Base-by-base conservation (phyloP, 148 eudicot genomes). In the Salicornia ramosissima region DNA sequence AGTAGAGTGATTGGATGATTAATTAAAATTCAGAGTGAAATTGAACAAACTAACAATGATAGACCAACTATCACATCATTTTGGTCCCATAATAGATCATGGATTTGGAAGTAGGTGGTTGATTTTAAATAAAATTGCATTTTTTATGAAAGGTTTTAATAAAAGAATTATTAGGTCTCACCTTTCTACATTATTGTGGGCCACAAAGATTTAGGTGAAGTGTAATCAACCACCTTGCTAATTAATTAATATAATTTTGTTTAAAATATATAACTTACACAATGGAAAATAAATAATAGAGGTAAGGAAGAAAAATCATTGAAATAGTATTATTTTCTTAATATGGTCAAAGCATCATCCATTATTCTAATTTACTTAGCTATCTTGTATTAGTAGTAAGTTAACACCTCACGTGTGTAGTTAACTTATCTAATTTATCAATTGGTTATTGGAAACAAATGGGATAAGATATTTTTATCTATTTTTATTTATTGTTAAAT, bases 131-230 rank as follows among this genome's bases (percentile, higher is more conserved):
- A 69, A 51, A 67, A 36, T 8, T 62, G 31, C 28, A 64, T 51
- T 10, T 40, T 21, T 51, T 12, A 59, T 46, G 26, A 19, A 65
- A 75, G 11, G 28, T 22, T 68, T 49, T 7, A 31, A 30, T 42
- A 55, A 5, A 47, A 25, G 76, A 73, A 62, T n/a, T 67, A 55
- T 55, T 7, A 33, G 53, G 69, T 55, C 57, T 30, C 29, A 77
- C 76, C 70, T 68, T 78, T 63, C 24, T 26, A 45, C 28, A 29
- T 59, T 15, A 29, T 59, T 15, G 26, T 13, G 47, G 56, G 53
- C 61, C 65, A 67, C 64, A 67, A 67, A 8, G 53, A 40, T 52
- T 39, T 30, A 21, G 67, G 68, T 77, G 53, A 66, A 50, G 70
- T 49, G 54, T 65, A 25, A 45, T 58, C 71, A 71, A 71, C 66